A percentile compares a stretch with the other conserved stretches of the same genome.
Evolutionary conservation across 2,329 filamentous ascomycete genomes (phyloP).

Genomic region (Daldinia sp.): DNA sequence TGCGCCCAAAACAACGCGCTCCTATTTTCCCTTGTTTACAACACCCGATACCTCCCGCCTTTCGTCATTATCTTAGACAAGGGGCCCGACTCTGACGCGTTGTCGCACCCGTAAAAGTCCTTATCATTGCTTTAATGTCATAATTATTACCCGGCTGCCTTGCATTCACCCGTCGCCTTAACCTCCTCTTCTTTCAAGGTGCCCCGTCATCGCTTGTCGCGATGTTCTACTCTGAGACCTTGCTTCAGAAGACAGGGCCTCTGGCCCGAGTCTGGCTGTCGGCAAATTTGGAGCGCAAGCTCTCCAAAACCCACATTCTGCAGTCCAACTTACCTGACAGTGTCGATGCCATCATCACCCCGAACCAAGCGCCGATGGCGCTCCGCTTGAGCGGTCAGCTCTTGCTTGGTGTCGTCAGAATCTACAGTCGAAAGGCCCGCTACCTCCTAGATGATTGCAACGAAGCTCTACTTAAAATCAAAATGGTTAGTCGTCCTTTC

Average conservation of each 20-base stretch:
- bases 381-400: conserved; percentile 93
- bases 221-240: conserved; percentile 98
- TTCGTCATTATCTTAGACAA: conserved; percentile 33
- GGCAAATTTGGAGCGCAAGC: conserved; percentile 97
- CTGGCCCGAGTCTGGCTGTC: conserved; percentile 98
- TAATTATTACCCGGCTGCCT: conserved; percentile 32
- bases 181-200: conserved; percentile 36
- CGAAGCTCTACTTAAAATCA: conserved; percentile 96
- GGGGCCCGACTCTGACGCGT: conserved; percentile 33
- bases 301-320: conserved; percentile 95
- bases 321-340: conserved; percentile 95
- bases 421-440: conserved; percentile 96
- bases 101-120: conserved; percentile 28
- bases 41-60: conserved; percentile 38
- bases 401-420: conserved; percentile 93
- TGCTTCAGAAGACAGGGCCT: conserved; percentile 96
- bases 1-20: conserved; percentile 49
- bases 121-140: conserved; percentile 40
- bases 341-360: conserved; percentile 93
- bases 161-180: conserved; percentile 37
- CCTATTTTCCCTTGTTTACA: conserved; percentile 48
- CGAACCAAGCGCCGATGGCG: conserved; percentile 93
- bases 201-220: conserved; percentile 53
- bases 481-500: conserved; percentile 75
- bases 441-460: conserved; percentile 98